These are phyloP conservation scores for Cryptococcus amylolentus DNA, from an alignment of 1,284 basidiomycete species.

Conservation along the genomic window DNA sequence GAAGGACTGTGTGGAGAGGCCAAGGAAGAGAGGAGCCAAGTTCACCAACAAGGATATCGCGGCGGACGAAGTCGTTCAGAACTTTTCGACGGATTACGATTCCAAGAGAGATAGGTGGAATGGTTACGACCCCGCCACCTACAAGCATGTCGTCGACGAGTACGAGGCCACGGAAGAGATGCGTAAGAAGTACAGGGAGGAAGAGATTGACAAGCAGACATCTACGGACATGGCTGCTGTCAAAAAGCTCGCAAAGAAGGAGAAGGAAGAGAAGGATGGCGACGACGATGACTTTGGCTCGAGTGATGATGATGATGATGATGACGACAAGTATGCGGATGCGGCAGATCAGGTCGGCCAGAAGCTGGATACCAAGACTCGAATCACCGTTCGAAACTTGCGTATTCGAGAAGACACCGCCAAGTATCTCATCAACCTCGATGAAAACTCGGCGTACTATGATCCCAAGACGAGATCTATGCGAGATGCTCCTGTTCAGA, in stretches of 20 bases:
- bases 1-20: constrained; percentile 90
- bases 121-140: constrained; percentile 87
- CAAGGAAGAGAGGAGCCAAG: constrained; percentile 92
- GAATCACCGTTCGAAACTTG: constrained; percentile 95
- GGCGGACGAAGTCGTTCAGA: constrained; percentile 83
- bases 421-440: constrained; percentile 96
- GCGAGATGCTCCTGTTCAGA: constrained; percentile 87
- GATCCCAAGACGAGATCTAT: constrained; percentile 99
- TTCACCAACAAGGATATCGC: constrained; percentile 87
- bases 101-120: constrained; percentile 98
- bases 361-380: constrained; percentile 95
- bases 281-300: constrained; percentile 81
- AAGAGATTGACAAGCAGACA: constrained; percentile 94
- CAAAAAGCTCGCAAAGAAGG: constrained; percentile 77
- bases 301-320: constrained; percentile 89
- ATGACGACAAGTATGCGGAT: constrained; percentile 96
- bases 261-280: constrained; percentile 60
- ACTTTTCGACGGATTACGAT: constrained; percentile 78
- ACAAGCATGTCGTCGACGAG: constrained; percentile 84
- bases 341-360: constrained; percentile 96
- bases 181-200: constrained; percentile 82
- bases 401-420: constrained; percentile 99
- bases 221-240: constrained; percentile 80
- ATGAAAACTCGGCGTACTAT: constrained; percentile 94
- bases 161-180: constrained; percentile 91